These are phyloP conservation scores for Neofusicoccum cordaticola DNA, from an alignment of 2,329 filamentous ascomycete genomes.

Conservation along the genomic window DNA sequence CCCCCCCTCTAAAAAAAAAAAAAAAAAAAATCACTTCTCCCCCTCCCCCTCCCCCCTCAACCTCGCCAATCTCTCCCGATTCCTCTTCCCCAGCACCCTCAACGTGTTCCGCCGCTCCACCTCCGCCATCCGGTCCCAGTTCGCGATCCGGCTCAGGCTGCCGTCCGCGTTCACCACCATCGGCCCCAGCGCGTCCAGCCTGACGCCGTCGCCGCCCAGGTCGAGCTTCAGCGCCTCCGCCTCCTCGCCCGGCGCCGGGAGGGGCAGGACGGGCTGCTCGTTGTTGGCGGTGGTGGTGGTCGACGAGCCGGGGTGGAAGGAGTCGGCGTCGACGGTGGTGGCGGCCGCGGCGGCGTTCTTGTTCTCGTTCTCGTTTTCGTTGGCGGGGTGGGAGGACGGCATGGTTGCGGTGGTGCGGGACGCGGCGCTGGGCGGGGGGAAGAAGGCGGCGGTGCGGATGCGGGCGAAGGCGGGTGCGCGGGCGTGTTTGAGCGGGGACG, in stretches of 20 bases:
- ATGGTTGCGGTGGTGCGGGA: neutral
- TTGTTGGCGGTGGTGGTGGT: neutral
- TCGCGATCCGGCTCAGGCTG: constrained; percentile 66
- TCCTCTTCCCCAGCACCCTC: constrained; percentile 65
- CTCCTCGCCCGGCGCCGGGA: constrained; percentile 19
- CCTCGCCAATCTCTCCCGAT: constrained; percentile 59
- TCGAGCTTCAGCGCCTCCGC: constrained; percentile 33
- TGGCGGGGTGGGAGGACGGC: neutral
- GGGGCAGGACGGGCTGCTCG: constrained; percentile 5
- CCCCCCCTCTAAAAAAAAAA: too few species aligned
- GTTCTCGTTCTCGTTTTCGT: neutral
- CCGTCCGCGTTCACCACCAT: constrained; percentile 73
- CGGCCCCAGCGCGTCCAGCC: constrained; percentile 67
- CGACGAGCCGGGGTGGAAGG: neutral
- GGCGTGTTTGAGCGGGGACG: neutral
- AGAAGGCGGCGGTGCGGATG: neutral
- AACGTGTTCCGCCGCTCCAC: constrained; percentile 66
- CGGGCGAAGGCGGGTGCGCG: neutral
- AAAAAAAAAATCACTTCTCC: too few species aligned
- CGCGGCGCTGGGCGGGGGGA: neutral
- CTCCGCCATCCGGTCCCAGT: constrained; percentile 70
- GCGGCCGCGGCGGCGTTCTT: too few species aligned
- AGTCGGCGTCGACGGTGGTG: constrained; percentile 2
- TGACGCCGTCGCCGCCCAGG: constrained; percentile 43
- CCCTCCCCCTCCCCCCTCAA: constrained; percentile 41